Evolutionary conservation across 208 protist genomes (phyloP).

Genomic region (Leishmania gerbilli): DNA sequence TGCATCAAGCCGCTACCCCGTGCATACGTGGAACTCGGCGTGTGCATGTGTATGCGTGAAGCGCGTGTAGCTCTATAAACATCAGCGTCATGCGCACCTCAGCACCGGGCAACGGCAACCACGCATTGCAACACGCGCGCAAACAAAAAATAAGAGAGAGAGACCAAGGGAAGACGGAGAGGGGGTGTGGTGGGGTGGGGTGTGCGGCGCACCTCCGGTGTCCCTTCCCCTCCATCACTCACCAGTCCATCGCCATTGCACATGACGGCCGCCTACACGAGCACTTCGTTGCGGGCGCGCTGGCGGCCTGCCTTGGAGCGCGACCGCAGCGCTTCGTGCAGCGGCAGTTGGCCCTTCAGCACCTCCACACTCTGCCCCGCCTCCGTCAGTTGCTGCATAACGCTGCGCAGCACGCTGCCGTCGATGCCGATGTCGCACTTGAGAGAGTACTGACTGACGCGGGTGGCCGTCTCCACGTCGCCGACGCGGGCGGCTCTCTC

Average conservation of each 20-base stretch:
- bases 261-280: conserved; percentile 17
- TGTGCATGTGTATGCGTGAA: not conserved
- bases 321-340: conserved; percentile 83
- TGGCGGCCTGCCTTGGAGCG: conserved; percentile 77
- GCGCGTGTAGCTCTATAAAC: not conserved
- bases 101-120: not conserved
- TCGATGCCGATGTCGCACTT: conserved; percentile 88
- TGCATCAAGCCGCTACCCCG: not conserved
- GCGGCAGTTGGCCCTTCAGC: conserved; percentile 67
- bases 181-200: not conserved
- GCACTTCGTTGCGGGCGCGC: conserved; percentile 61
- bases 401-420: conserved; percentile 58
- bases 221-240: not conserved
- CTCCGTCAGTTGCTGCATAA: conserved; percentile 67
- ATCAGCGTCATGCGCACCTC: not conserved
- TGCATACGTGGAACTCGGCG: not conserved
- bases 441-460: conserved; percentile 75
- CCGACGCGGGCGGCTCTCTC: conserved; percentile 79
- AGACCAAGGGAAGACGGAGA: not conserved
- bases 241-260: not conserved
- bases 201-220: not conserved
- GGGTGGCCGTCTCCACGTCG: conserved; percentile 76
- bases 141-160: not conserved
- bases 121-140: not conserved
- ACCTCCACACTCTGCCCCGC: conserved; percentile 73